These are phyloP conservation scores for Moelleriella libera DNA, from an alignment of 2,329 filamentous ascomycete genomes.

Conservation along the genomic window DNA sequence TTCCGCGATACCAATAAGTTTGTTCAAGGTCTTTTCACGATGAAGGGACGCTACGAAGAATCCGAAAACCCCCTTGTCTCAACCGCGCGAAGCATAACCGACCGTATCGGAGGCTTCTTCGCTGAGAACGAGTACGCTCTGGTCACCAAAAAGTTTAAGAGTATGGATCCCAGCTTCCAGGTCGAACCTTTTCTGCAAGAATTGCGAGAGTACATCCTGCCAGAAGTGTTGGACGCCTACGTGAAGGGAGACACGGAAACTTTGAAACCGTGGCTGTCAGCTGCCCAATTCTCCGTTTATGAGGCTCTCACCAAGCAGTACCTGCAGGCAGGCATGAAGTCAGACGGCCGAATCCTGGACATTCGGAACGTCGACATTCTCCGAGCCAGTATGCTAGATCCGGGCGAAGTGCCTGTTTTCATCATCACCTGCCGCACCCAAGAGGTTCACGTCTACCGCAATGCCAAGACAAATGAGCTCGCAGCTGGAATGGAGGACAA, in stretches of 20 bases:
- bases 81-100: constrained; percentile 86
- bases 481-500: constrained; percentile 98
- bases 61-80: constrained; percentile 93
- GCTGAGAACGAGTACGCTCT: constrained; percentile 95
- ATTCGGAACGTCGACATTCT: constrained; percentile 88
- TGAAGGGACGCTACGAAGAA: constrained; percentile 83
- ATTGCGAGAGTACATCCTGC: constrained; percentile 93
- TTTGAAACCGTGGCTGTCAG: constrained; percentile 87
- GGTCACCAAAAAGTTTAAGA: constrained; percentile 95
- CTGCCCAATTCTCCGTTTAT: constrained; percentile 92
- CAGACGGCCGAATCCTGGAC: constrained; percentile 87
- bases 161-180: constrained; percentile 91
- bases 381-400: constrained; percentile 66
- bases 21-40: constrained; percentile 74
- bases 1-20: constrained; percentile 84
- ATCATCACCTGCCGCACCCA: constrained; percentile 94
- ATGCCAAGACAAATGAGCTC: constrained; percentile 76
- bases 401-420: constrained; percentile 84
- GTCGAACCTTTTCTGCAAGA: constrained; percentile 90
- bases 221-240: constrained; percentile 93
- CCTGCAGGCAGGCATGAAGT: constrained; percentile 81
- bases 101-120: constrained; percentile 88
- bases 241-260: constrained; percentile 91
- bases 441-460: constrained; percentile 93
- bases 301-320: constrained; percentile 96